Conservation (phyloP, 768 basidiomycete genomes). For the Dioszegia crocea region DNA sequence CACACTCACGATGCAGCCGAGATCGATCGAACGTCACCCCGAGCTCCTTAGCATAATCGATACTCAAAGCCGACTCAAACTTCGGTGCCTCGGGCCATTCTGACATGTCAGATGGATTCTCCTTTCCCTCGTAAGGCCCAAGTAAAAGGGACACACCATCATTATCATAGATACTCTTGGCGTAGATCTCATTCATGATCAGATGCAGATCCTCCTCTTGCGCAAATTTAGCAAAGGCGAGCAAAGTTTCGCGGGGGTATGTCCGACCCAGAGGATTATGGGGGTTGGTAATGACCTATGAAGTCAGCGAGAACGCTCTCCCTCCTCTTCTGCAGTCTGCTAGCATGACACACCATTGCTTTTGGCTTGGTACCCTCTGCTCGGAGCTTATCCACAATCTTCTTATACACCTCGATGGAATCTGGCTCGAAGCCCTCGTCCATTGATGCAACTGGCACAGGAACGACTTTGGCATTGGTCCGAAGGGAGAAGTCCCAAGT, state of each 20-base stretch:
- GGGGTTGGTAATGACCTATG: constrained; percentile 30
- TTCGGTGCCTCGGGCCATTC: constrained; percentile 20
- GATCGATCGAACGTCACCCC: constrained; percentile 33
- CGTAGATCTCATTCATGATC: constrained; percentile 49
- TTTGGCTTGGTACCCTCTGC: constrained; percentile 32
- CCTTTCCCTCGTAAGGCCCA: no score
- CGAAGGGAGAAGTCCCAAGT: constrained; percentile 36
- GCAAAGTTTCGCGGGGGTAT: constrained; percentile 37
- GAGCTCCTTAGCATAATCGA: constrained; percentile 42
- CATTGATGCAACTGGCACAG: constrained; percentile 16
- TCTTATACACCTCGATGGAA: not conserved
- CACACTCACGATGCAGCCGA: constrained; percentile 36
- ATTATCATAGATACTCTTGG: constrained; percentile 41
- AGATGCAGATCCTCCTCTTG: constrained; percentile 46
- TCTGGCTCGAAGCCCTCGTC: constrained; percentile 8
- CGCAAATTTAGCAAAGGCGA: constrained; percentile 41
- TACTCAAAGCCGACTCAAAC: constrained; percentile 39
- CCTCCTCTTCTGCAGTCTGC: not conserved
- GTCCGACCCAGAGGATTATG: constrained; percentile 38
- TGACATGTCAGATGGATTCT: not conserved
- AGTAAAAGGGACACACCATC: not conserved
- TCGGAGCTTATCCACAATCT: constrained; percentile 10
- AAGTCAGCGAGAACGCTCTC: not conserved
- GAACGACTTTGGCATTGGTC: constrained; percentile 25
- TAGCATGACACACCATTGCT: constrained; percentile 16